These are phyloP conservation scores for Kockiozyma suomiensis DNA, from an alignment of 805 yeast genomes.

Conservation along the genomic window DNA sequence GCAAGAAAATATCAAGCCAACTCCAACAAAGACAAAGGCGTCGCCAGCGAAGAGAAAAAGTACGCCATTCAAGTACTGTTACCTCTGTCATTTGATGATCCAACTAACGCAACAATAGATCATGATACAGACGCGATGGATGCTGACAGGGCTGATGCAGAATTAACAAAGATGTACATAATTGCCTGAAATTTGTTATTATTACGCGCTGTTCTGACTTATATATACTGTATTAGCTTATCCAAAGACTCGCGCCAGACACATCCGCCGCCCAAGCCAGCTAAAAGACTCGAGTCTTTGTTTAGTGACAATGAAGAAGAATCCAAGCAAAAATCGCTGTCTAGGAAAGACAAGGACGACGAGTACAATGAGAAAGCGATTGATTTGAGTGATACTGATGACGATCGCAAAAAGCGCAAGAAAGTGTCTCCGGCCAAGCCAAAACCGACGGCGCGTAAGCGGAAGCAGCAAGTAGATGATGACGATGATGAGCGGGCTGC, in stretches of 20 bases:
- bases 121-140: not conserved
- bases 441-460: not conserved
- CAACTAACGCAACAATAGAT: not conserved
- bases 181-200: too few relatives aligned
- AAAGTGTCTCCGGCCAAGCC: not conserved
- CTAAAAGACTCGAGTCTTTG: conserved; percentile 60
- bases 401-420: not conserved
- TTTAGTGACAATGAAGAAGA: conserved; percentile 18
- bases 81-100: too few relatives aligned
- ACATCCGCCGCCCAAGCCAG: conserved; percentile 57
- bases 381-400: conserved; percentile 3
- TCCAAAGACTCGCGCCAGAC: too few relatives aligned
- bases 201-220: too few relatives aligned
- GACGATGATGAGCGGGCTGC: not conserved
- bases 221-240: too few relatives aligned
- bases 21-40: not conserved
- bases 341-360: conserved; percentile 49
- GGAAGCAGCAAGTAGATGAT: not conserved
- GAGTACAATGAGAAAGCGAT: conserved; percentile 5
- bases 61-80: too few relatives aligned
- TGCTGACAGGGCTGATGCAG: too few relatives aligned
- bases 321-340: conserved; percentile 40
- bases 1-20: conserved; percentile 1
- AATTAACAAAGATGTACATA: too few relatives aligned
- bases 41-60: too few relatives aligned